Base-by-base conservation (phyloP, 192 early-diverging fungal genomes). In the Podila epicladia region DNA sequence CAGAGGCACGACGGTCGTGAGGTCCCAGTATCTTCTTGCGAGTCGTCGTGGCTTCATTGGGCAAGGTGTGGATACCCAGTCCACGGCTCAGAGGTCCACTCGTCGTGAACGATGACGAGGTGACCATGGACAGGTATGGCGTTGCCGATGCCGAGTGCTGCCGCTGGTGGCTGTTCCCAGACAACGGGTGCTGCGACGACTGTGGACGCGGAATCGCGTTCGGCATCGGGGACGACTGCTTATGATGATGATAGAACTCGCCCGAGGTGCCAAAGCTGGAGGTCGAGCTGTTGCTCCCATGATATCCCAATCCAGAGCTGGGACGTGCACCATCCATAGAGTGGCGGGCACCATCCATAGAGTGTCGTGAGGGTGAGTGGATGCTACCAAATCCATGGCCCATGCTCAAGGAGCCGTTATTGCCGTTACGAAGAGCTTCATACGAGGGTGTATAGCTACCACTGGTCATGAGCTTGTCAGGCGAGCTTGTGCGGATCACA, bases 91-190 rank as follows among this genome's bases (percentile, higher is more conserved):
- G 31, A 28, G 64, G 29, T 0, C 45, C 64, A 19, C 24, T 22
- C 28, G 31, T 62, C 1, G 59, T 22, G 41, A 50, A 51, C 35
- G 69, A 71, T 4, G 69, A 62, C 29, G 69, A 61, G 19, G 57
- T 38, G 37, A n/a, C 28, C 26, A 26, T 20, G 3, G 60, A 33
- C 8, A 32, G 45, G 33, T 32, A 58, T 8, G 53, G 29, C 53
- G 66, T 37, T 26, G 60, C 58, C 5, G 69, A 62, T 6, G 58
- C 69, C 12, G 69, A 71, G 29, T 71, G 60, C 32, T 71, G 69
- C 13, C 69, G 69, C 12, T 71, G 69, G 33, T 71, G 69, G 41
- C 31, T n/a, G 37, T 41, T n/a, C 9, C 33, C 31, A 20, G 28
- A 38, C 6, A 38, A 38, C 35, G 35, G 35, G 7, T 59, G 58